These are phyloP conservation scores for Pythium angustatum DNA, from an alignment of 352 stramenopile species.

Conservation along the genomic window DNA sequence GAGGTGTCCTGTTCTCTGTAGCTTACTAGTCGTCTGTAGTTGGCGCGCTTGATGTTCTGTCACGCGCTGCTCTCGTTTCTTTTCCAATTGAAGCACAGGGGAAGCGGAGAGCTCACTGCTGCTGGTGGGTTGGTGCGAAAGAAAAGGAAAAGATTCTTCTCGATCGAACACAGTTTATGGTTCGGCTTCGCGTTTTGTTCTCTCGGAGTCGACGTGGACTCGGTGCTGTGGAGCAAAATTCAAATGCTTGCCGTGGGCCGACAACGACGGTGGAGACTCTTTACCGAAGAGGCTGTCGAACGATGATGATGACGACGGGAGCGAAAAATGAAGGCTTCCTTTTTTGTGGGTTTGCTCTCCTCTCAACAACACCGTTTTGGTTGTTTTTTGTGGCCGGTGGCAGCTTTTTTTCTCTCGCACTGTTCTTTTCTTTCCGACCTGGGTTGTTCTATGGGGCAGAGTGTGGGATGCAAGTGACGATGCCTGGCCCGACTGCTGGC, in stretches of 20 bases:
- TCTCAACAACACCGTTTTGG: background rate
- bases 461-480: constrained; percentile 25
- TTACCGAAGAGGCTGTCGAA: background rate
- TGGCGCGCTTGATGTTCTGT: constrained; percentile 7
- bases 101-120: no score
- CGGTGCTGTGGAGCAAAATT: constrained; percentile 8
- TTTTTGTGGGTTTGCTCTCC: constrained; percentile 14
- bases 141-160: constrained; percentile 29
- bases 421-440: constrained; percentile 30
- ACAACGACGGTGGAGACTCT: background rate
- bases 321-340: constrained; percentile 17
- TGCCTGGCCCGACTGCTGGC: constrained; percentile 4
- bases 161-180: constrained; percentile 3
- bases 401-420: constrained; percentile 17
- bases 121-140: constrained; percentile 10
- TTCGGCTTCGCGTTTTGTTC: constrained; percentile 7
- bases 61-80: background rate
- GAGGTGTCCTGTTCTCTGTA: no score
- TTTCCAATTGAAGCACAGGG: no score
- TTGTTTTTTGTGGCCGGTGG: constrained; percentile 16
- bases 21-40: no score
- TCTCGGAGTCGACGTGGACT: background rate
- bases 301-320: constrained; percentile 4
- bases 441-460: constrained; percentile 10
- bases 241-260: background rate